Evolutionary conservation across 179 eudicot species (phyloP).

Genomic region (Dionaea muscipula): DNA sequence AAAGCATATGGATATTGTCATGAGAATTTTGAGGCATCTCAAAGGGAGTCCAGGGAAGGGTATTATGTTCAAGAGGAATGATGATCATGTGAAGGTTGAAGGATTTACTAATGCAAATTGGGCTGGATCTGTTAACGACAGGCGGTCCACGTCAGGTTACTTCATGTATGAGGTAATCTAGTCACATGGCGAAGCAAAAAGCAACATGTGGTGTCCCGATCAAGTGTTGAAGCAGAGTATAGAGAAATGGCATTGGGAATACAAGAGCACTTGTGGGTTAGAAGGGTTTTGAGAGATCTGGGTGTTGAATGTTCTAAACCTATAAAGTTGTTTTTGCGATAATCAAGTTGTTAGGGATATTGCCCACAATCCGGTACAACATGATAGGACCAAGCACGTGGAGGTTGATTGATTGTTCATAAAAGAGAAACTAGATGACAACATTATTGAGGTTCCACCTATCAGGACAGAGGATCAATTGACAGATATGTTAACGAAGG

Average conservation of each 20-base stretch:
- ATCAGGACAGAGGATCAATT: constrained; percentile 1
- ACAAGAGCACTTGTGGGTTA: not conserved
- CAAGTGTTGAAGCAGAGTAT: not conserved
- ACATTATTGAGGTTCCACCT: not conserved
- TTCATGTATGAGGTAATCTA: not conserved
- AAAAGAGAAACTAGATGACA: not conserved
- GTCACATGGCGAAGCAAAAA: not conserved
- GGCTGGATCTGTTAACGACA: not conserved
- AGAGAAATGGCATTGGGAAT: not conserved
- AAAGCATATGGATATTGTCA: not conserved
- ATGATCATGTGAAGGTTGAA: not conserved
- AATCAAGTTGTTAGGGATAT: constrained; percentile 4
- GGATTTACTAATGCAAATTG: not conserved
- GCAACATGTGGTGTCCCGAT: not conserved
- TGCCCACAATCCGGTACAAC: not conserved
- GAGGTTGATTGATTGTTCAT: not conserved
- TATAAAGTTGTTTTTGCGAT: not conserved
- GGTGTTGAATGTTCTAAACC: not conserved
- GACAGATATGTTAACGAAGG: not conserved
- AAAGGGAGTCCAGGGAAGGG: not conserved
- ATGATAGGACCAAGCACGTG: not conserved
- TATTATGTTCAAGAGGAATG: not conserved
- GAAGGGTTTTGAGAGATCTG: not conserved
- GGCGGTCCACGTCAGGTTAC: not conserved
- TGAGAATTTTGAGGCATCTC: not conserved